Base-by-base conservation (phyloP, 495 filamentous ascomycete genomes). In the Hyaloscypha hepaticicola region DNA sequence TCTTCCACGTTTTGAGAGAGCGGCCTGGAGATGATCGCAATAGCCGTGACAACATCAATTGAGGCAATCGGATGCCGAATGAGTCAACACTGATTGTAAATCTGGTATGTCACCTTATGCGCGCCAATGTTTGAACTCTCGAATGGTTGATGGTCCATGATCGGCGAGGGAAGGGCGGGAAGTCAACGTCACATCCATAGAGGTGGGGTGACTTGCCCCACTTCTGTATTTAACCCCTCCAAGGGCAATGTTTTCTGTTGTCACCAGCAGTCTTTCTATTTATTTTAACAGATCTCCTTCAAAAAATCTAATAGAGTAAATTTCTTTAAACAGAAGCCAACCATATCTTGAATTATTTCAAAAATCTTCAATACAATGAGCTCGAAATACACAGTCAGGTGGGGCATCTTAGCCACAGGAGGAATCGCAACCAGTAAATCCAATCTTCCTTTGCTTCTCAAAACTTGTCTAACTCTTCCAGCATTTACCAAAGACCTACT, bases 331-430 rank as follows among this genome's bases (percentile, higher is more conserved):
- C 34, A n/a, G 8, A 38, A 22, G 19, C n/a, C n/a, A 58, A 16
- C 19, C 26, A n/a, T 29, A 27, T 1, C 19, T 33, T 22, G 25
- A 24, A 22, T 25, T 48, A 16, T 63, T 34, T 22, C 60, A 28
- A 63, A 63, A 55, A 1, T 63, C 49, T 29, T 19, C 11, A 26
- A 7, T 41, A 31, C 49, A 53, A 70, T 68, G 65, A 45, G 65
- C 29, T 66, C 69, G 3, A 59, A 61, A 65, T 85, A 85, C 71
- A 86, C 83, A 63, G 71, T 90, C 55, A 83, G 81, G 65, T 93
- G 90, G 90, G 91, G 91, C 73, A 93, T 95, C 72, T 79, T 95
- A 76, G 91, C 90, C 69, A 93, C 90, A 24, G 90, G 91, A 59
- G 83, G 88, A 72, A 93, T 95, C 65, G 91, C 91, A 29, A 80